Base-by-base conservation (phyloP, 2,329 filamentous ascomycete genomes). In the Aulographum hederae region DNA sequence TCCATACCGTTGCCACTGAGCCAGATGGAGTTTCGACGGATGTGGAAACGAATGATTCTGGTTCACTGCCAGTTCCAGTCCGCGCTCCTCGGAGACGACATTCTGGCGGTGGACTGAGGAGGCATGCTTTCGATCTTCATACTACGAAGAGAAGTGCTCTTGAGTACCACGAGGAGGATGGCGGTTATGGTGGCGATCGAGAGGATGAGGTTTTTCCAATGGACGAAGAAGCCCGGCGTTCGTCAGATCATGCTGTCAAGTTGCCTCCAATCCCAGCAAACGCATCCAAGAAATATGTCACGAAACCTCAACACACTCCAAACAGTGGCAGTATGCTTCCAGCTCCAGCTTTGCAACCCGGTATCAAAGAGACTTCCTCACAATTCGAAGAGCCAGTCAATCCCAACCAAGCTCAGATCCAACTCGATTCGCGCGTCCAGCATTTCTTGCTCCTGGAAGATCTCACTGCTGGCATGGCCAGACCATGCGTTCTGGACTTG, bases 391-490 rank as follows among this genome's bases (percentile, higher is more conserved):
- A 25, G 21, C 51, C 51, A 1, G 33, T 38, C 8, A 63, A 62
- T 34, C 60, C 58, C 1, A 50, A 58, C 20, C 51, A 58, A 42
- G 58, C 58, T 6, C 52, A 51, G 29, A 58, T 56, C 31, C 60
- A 56, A 41, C 52, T 50, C n/a, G 59, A 57, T 33, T 57, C 61
- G 34, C 73, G 86, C 19, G 79, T 92, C 4, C 81, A 94, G 45
- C 92, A 86, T 48, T 98, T 98, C 49, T 61, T 98, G 11, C 64
- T 98, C 1, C 60, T 98, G 6, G 89, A 98, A 53, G 89, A 98
- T 50, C 66, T 98, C 30, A 98, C 89, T 1, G 80, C 86, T 2
- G 86, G 86, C 20, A 95, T 98, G 89, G 85, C 82, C 48, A 74
- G 79, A 31, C 89, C 89, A 4, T 95, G 89, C 54, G 92, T 98